Evolutionary conservation across 31 red algal species (phyloP).

Genomic region (Asparagopsis taxiformis): DNA sequence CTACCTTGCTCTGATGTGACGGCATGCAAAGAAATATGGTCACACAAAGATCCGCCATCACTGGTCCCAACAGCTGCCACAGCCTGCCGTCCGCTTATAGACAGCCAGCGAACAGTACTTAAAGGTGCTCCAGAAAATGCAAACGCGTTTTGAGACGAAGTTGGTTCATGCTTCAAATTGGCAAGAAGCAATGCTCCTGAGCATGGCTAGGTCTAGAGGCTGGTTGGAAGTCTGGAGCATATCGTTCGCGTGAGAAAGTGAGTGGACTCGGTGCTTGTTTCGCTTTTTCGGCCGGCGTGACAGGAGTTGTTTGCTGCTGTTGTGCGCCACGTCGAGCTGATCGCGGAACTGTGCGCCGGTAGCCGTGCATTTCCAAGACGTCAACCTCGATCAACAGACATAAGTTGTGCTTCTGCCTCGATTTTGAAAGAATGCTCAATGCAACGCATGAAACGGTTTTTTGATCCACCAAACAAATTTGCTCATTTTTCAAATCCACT

Average conservation of each 20-base stretch:
- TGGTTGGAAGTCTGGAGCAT: conserved; percentile 32
- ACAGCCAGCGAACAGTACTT: conserved; percentile 44
- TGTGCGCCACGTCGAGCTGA: conserved; percentile 17
- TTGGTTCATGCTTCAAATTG: too few relatives aligned
- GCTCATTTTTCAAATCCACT: too few relatives aligned
- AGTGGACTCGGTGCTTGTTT: not conserved
- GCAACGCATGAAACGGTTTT: too few relatives aligned
- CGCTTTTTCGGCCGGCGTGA: not conserved
- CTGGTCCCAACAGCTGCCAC: conserved; percentile 37
- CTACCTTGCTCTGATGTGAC: conserved; percentile 1
- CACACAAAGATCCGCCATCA: conserved; percentile 14
- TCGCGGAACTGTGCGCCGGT: conserved; percentile 40
- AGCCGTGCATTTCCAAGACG: conserved; percentile 54
- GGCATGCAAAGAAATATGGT: conserved; percentile 18
- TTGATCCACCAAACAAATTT: too few relatives aligned
- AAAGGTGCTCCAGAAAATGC: conserved; percentile 15
- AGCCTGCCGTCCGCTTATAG: conserved; percentile 14
- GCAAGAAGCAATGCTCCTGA: not conserved
- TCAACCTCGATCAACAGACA: too few relatives aligned
- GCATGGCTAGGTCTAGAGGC: not conserved
- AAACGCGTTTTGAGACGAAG: not conserved
- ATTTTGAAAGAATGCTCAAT: too few relatives aligned
- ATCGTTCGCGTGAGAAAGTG: not conserved
- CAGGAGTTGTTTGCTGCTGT: not conserved
- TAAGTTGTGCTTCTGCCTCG: too few relatives aligned